These are phyloP conservation scores for Toxicodendron radicans DNA, from an alignment of 345 rosid genomes.

Conservation along the genomic window DNA sequence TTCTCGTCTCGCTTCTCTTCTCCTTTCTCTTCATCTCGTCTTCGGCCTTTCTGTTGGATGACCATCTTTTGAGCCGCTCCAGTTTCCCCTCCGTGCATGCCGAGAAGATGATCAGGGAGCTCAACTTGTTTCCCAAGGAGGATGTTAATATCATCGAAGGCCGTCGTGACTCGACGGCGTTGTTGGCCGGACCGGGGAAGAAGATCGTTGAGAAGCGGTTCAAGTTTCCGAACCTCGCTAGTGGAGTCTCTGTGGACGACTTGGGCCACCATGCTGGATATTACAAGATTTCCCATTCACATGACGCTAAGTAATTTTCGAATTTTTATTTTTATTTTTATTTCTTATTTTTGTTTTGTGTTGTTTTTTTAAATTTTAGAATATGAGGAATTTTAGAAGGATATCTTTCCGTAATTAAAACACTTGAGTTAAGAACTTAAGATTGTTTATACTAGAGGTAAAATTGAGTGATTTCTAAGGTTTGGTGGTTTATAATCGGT, in stretches of 20 bases:
- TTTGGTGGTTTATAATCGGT: background rate
- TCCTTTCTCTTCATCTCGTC: constrained; percentile 26
- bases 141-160: constrained; percentile 57
- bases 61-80: constrained; percentile 39
- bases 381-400: background rate
- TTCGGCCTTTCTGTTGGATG: constrained; percentile 30
- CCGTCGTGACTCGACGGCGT: constrained; percentile 15
- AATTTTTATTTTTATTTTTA: constrained; percentile 2
- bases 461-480: background rate
- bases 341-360: background rate
- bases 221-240: constrained; percentile 57
- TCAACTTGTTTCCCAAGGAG: constrained; percentile 75
- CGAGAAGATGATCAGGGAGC: constrained; percentile 74
- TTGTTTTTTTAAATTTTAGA: background rate
- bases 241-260: constrained; percentile 51
- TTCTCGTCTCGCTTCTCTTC: constrained; percentile 21
- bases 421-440: background rate
- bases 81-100: constrained; percentile 68
- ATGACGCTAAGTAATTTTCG: constrained; percentile 65
- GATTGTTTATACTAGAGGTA: background rate
- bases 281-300: constrained; percentile 70
- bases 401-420: too few relatives aligned
- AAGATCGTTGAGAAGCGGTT: constrained; percentile 68
- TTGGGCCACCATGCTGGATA: constrained; percentile 98
- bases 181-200: constrained; percentile 11